Evolutionary conservation across 768 basidiomycete species (phyloP).

Genomic region (Zangia roseola): DNA sequence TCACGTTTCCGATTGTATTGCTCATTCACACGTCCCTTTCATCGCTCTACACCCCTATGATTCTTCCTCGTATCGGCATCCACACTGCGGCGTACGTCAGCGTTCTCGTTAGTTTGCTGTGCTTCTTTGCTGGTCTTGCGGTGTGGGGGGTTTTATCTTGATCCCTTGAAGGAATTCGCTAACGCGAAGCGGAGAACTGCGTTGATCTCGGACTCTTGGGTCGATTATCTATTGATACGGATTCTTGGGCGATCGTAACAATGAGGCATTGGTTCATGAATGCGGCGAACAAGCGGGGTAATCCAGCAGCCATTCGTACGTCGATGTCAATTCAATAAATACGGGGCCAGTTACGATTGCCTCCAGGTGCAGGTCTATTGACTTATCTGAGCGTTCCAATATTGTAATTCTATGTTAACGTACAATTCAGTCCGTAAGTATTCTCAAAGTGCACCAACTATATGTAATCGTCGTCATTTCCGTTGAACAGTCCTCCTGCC

Average conservation of each 20-base stretch:
- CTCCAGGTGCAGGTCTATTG: not conserved
- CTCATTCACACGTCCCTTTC: slow-evolving; percentile 54
- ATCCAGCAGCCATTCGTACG: not conserved
- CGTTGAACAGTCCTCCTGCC: slow-evolving; percentile 40
- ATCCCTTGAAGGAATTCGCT: not conserved
- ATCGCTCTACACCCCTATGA: slow-evolving; percentile 61
- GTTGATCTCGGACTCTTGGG: not conserved
- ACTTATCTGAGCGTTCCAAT: not conserved
- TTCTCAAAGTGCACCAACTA: slow-evolving; percentile 1
- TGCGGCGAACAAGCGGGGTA: not conserved
- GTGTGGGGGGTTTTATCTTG: slow-evolving; percentile 67
- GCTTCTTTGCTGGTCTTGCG: slow-evolving; percentile 71
- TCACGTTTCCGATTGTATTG: slow-evolving; percentile 45
- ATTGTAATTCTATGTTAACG: not conserved
- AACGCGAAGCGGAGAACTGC: not conserved
- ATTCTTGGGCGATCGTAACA: not conserved
- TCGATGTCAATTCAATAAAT: not conserved
- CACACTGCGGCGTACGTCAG: slow-evolving; percentile 75
- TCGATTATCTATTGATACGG: slow-evolving; percentile 12
- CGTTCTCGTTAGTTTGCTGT: slow-evolving; percentile 61
- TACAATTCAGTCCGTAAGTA: slow-evolving; percentile 7
- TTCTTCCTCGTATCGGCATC: slow-evolving; percentile 72
- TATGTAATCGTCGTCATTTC: slow-evolving; percentile 14
- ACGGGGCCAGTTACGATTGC: not conserved
- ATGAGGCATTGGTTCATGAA: not conserved